Base-by-base conservation (phyloP, 345 rosid genomes). In the Camelina neglecta region DNA sequence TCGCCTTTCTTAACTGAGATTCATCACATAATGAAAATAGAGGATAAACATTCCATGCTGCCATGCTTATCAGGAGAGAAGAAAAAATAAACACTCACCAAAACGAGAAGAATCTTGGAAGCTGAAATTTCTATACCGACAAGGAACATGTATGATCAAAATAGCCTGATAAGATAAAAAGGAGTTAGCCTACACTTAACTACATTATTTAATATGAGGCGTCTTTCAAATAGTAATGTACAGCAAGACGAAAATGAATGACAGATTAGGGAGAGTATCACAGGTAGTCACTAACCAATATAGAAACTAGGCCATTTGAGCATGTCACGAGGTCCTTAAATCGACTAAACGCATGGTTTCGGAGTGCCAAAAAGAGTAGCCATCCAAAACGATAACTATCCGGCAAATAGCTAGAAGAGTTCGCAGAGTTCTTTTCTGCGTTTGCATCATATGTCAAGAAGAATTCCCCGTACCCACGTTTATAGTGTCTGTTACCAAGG, bases 321-420 rank as follows among this genome's bases (percentile, higher is more conserved):
- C 97, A 90, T 44, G 97, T 89, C 75, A 89, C 92, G 26, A 95
- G 85, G 81, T 95, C 97, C 81, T 89, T 92, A 80, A 88, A 88
- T 45, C 92, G 87, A 76, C 97, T 83, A 75, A 89, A 89, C 11
- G 88, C 93, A 76, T 90, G 93, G 58, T 86, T 83, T 26, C 99
- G 92, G 65, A 95, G 97, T 8, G 91, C 96, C 87, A 92, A 79
- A 86, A 95, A 90, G 75, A 92, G 84, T 75, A 92, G 56, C 99
- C 99, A 95, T 69, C 97, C 99, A 63, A 95, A 92, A n/a, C 87
- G 96, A 76, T 88, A 84, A 71, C 85, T 89, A 62, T 89, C 84
- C 5, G 83, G 78, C 61, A 83, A 23, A 62, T 65, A 65, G 72
- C 84, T 79, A 75, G 82, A 36, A 36, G 85, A 68, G 75, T 71